phyloP scores from a whole-genome alignment of 768 basidiomycete species.

The Leccinum disarticulatum region DNA sequence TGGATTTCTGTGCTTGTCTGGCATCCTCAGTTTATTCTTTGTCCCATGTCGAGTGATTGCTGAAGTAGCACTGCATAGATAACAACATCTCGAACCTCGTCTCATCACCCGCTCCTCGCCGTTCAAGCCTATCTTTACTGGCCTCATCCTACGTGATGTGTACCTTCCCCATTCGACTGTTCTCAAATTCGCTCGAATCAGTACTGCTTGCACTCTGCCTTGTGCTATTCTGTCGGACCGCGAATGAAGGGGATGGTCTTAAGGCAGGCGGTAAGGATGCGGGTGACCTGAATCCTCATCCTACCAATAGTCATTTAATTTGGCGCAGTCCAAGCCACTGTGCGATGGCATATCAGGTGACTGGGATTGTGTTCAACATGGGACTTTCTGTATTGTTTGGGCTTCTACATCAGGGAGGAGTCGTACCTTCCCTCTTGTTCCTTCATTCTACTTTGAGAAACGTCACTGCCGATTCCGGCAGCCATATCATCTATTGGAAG shows the following conservation, averaged over 20 bases:
- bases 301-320: conserved; percentile 7
- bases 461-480: conserved; percentile 2
- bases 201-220: too few relatives aligned
- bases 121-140: too few relatives aligned
- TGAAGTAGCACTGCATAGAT: conserved; percentile 25
- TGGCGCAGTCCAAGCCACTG: background rate
- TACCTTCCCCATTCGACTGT: background rate
- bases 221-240: too few relatives aligned
- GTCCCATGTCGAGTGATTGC: background rate
- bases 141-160: too few relatives aligned
- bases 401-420: conserved; percentile 20
- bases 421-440: conserved; percentile 28
- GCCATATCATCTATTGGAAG: conserved; percentile 38
- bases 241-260: too few relatives aligned
- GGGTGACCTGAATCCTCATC: too few relatives aligned
- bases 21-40: too few relatives aligned
- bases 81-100: conserved; percentile 24
- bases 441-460: conserved; percentile 23
- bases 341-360: conserved; percentile 16
- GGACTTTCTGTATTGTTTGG: conserved; percentile 35
- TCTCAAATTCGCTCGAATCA: too few relatives aligned
- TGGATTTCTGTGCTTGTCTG: too few relatives aligned
- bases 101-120: conserved; percentile 6
- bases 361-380: conserved; percentile 31
- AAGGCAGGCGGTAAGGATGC: too few relatives aligned